These are phyloP conservation scores for Calonectria hawksworthii DNA, from an alignment of 2,329 filamentous ascomycete species.

Conservation along the genomic window DNA sequence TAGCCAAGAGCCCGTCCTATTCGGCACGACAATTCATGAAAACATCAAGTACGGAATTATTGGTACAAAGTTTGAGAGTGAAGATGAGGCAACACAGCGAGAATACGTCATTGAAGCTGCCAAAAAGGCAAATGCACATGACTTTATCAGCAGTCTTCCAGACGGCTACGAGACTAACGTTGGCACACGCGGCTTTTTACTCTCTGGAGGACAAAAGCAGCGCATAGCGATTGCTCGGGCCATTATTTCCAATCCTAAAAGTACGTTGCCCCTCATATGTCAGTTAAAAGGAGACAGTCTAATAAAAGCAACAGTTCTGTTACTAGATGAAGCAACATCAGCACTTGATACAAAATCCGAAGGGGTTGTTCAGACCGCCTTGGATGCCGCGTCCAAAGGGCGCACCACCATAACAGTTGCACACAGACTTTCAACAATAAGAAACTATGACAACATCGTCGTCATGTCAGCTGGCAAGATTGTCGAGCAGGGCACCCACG, in stretches of 20 bases:
- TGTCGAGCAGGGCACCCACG: constrained; percentile 71
- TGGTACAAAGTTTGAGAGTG: constrained; percentile 80
- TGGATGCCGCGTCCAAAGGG: constrained; percentile 62
- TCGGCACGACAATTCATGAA: constrained; percentile 87
- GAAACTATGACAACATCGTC: constrained; percentile 72
- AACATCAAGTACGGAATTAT: constrained; percentile 93
- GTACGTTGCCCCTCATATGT: not conserved
- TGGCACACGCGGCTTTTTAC: constrained; percentile 90
- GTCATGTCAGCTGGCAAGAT: constrained; percentile 68
- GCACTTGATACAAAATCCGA: constrained; percentile 38
- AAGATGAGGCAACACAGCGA: constrained; percentile 75
- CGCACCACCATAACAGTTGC: constrained; percentile 74
- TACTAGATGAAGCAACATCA: constrained; percentile 36
- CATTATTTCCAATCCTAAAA: constrained; percentile 89
- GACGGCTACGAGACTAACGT: constrained; percentile 95
- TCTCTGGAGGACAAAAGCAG: constrained; percentile 97
- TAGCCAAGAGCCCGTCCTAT: constrained; percentile 92
- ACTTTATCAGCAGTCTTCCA: constrained; percentile 84
- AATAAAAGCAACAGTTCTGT: constrained; percentile 14
- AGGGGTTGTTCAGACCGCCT: constrained; percentile 61
- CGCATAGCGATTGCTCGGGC: constrained; percentile 95
- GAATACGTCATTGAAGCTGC: constrained; percentile 85
- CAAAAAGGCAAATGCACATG: constrained; percentile 92
- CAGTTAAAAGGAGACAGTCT: not conserved
- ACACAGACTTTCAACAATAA: constrained; percentile 70